Evolutionary conservation across 2,329 filamentous ascomycete species (phyloP), one percentile per base, ranked within the genome.

Genomic region (Apiospora kogelbergensis): DNA sequence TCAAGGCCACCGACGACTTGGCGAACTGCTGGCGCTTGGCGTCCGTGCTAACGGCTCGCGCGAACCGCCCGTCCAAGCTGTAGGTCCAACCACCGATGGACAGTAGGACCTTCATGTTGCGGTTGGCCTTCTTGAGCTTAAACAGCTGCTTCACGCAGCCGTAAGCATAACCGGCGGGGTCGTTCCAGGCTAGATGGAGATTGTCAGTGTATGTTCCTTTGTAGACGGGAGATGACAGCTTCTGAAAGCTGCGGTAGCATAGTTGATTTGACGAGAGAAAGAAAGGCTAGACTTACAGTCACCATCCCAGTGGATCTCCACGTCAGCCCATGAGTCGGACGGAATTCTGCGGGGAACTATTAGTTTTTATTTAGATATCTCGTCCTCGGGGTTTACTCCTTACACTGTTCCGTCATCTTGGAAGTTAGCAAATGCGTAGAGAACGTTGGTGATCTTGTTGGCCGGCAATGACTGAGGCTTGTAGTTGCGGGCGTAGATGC

Each of bases 31-130:
- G 79, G 20, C 93, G 87, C 20, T 88, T 89, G 2, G 83, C 80
- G 0, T 85, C 84, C 0, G 90, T 91, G 70, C 88, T 89, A 11
- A 90, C 89, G 0, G 90, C 90, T 1, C 83, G 82, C 0, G 92
- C 84, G 77, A 97, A 95, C 7, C 65, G 65, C 17, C 42, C 42
- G 78, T 93, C 93, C 73, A 86, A 82, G 1, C 92, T 94, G 80
- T 93, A 96, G 0, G 92, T 94, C 92, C 92, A 97, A 40, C 94
- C 94, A 64, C 94, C 94, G 72, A 97, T 93, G 64, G 89, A 93
- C 4, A 97, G 85, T 26, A 97, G 83, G 1, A 91, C 85, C 77
- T 97, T 97, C 67, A 97, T 79, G 63, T 93, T 88, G 20, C 93
- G 90, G 78, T 97, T 91, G 69, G 85, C 80, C 78, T 95, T 90